Evolutionary conservation across 1,284 basidiomycete genomes (phyloP).

Genomic region (Lignosus rhinocerotis): DNA sequence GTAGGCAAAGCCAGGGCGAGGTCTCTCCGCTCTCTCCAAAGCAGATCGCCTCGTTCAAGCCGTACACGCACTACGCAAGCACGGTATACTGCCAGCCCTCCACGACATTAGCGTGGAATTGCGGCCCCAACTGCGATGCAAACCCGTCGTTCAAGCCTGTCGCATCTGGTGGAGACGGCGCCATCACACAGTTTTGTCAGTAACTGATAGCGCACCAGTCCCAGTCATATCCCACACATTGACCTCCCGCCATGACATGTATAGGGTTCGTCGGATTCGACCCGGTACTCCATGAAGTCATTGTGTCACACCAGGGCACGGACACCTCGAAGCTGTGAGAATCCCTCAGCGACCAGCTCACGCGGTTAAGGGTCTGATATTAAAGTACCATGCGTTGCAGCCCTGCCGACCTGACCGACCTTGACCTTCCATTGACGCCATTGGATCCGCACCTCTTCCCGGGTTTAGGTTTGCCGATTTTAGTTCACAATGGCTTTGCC

Average conservation of each 20-base stretch:
- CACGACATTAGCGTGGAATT: slow-evolving; percentile 51
- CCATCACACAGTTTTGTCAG: slow-evolving; percentile 8
- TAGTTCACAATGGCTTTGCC: slow-evolving; percentile 60
- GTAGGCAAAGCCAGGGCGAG: neutral
- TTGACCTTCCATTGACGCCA: slow-evolving; percentile 25
- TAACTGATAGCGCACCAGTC: neutral
- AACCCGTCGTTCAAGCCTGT: slow-evolving; percentile 48
- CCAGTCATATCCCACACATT: neutral
- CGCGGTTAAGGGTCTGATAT: neutral
- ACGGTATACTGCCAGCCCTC: slow-evolving; percentile 52
- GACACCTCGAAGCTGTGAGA: slow-evolving; percentile 11
- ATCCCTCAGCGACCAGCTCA: neutral
- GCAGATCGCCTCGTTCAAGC: slow-evolving; percentile 48
- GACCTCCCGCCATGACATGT: neutral
- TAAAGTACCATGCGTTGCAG: slow-evolving; percentile 17
- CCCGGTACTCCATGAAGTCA: slow-evolving; percentile 2
- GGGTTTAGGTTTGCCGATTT: slow-evolving; percentile 44
- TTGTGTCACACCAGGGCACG: slow-evolving; percentile 8
- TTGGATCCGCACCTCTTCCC: slow-evolving; percentile 51
- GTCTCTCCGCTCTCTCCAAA: slow-evolving; percentile 40
- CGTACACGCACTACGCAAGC: slow-evolving; percentile 56
- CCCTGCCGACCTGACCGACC: slow-evolving; percentile 36
- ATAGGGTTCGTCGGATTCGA: slow-evolving; percentile 14
- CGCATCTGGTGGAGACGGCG: slow-evolving; percentile 7
- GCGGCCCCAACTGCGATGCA: slow-evolving; percentile 54